A percentile compares a stretch with the other conserved stretches of the same genome.
Conservation (phyloP, 176 grass and related monocot species). For the Oryza meyeriana region DNA sequence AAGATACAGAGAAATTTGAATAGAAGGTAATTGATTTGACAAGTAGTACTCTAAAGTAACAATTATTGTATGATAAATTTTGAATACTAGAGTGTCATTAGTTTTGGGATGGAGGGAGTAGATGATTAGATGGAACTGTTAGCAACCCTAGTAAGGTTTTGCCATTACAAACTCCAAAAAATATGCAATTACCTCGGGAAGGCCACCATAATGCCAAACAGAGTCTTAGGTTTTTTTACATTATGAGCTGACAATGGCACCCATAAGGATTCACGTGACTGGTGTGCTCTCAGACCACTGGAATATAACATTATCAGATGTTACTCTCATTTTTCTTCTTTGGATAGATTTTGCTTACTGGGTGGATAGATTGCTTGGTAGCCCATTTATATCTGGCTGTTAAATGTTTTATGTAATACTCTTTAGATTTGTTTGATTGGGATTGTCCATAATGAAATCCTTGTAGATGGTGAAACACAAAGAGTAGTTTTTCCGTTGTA, state of each 20-base stretch:
- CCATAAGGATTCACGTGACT: not conserved
- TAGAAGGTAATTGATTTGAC: no score
- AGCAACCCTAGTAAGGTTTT: not conserved
- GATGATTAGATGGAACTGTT: not conserved
- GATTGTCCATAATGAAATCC: no score
- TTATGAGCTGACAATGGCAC: not conserved
- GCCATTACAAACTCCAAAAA: not conserved
- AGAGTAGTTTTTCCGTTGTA: no score
- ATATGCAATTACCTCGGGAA: no score
- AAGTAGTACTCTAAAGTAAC: no score
- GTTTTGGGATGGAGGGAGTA: no score
- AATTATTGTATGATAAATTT: no score
- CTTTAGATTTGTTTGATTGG: no score
- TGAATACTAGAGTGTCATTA: no score
- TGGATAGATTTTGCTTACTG: not conserved
- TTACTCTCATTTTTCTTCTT: conserved; percentile 6
- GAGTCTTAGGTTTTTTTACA: not conserved
- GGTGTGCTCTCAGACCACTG: not conserved
- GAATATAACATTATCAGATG: not conserved
- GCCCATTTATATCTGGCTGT: not conserved
- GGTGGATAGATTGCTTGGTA: not conserved
- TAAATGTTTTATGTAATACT: not conserved
- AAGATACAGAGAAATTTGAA: no score
- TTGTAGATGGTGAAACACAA: no score
- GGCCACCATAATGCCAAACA: no score